A percentile compares a stretch with the other conserved stretches of the same genome.
Conservation (phyloP, 164 flowering plant species). For the Nymphaea colorata region DNA sequence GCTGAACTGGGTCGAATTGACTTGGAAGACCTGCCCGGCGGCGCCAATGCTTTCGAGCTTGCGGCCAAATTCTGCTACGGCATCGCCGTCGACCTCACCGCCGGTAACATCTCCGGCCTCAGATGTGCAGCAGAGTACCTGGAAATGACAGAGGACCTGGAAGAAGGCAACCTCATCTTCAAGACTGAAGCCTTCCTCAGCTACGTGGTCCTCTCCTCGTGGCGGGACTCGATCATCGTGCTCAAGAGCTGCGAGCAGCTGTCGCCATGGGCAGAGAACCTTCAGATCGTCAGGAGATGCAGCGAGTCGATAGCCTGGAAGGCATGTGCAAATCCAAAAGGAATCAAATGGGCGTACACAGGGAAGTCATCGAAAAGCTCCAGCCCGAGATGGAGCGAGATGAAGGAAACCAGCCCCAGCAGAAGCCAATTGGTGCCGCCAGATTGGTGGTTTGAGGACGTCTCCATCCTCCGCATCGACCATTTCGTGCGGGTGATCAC, state of each 20-base stretch:
- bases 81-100: slow-evolving; percentile 64
- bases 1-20: slow-evolving; percentile 31
- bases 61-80: slow-evolving; percentile 91
- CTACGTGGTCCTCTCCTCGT: slow-evolving; percentile 68
- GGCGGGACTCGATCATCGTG: slow-evolving; percentile 81
- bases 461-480: slow-evolving; percentile 65
- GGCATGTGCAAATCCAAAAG: slow-evolving; percentile 78
- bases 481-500: slow-evolving; percentile 83
- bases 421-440: slow-evolving; percentile 50
- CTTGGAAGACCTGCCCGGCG: slow-evolving; percentile 73
- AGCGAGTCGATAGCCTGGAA: slow-evolving; percentile 93
- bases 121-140: slow-evolving; percentile 85
- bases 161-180: slow-evolving; percentile 87
- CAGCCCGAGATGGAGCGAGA: slow-evolving; percentile 55
- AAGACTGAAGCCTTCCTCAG: slow-evolving; percentile 89
- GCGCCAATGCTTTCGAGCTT: slow-evolving; percentile 66
- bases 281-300: slow-evolving; percentile 74
- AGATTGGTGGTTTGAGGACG: slow-evolving; percentile 96
- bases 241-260: slow-evolving; percentile 69
- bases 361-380: slow-evolving; percentile 39
- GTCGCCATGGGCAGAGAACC: slow-evolving; percentile 79
- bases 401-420: slow-evolving; percentile 55
- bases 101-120: slow-evolving; percentile 72
- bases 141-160: slow-evolving; percentile 92
- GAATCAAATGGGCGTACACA: slow-evolving; percentile 62